These are phyloP conservation scores for Teunomyces gatunensis DNA, from an alignment of 805 yeast species.

Conservation along the genomic window DNA sequence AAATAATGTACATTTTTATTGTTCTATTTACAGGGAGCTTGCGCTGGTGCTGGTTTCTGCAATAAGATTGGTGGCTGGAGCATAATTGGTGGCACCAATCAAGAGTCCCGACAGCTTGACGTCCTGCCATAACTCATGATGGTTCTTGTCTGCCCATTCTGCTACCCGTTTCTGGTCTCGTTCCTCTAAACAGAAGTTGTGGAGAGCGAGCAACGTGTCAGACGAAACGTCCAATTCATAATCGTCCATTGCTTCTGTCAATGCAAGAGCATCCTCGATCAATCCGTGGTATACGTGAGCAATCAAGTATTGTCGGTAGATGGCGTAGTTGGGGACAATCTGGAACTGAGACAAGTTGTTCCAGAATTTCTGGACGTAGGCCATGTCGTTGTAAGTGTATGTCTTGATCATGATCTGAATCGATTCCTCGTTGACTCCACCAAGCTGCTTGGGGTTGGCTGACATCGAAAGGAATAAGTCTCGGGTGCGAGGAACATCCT, in stretches of 20 bases:
- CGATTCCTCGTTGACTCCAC: conserved; percentile 61
- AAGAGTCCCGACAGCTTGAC: conserved; percentile 23
- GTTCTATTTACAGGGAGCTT: conserved; percentile 2
- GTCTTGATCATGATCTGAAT: conserved; percentile 65
- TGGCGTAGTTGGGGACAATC: conserved; percentile 49
- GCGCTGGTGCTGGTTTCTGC: conserved; percentile 9
- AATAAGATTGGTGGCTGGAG: conserved; percentile 28
- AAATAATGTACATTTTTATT: not conserved
- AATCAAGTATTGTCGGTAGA: conserved; percentile 59
- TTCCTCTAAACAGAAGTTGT: conserved; percentile 40
- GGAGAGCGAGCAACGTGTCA: conserved; percentile 46
- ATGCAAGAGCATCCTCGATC: conserved; percentile 52
- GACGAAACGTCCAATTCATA: conserved; percentile 44
- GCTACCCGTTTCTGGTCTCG: conserved; percentile 28
- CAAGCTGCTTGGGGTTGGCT: conserved; percentile 44
- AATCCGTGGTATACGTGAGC: conserved; percentile 70
- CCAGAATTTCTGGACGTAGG: conserved; percentile 63
- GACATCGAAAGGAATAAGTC: conserved; percentile 60
- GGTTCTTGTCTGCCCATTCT: conserved; percentile 31
- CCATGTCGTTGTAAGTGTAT: conserved; percentile 51
- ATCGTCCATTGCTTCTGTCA: conserved; percentile 47
- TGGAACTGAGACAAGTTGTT: conserved; percentile 52
- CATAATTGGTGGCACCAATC: conserved; percentile 25
- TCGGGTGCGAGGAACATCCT: conserved; percentile 53
- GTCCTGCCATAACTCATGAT: conserved; percentile 28